Evolutionary conservation across 768 basidiomycete genomes (phyloP), one percentile per base, ranked within the genome.

Genomic region (Tremella mesenterica): DNA sequence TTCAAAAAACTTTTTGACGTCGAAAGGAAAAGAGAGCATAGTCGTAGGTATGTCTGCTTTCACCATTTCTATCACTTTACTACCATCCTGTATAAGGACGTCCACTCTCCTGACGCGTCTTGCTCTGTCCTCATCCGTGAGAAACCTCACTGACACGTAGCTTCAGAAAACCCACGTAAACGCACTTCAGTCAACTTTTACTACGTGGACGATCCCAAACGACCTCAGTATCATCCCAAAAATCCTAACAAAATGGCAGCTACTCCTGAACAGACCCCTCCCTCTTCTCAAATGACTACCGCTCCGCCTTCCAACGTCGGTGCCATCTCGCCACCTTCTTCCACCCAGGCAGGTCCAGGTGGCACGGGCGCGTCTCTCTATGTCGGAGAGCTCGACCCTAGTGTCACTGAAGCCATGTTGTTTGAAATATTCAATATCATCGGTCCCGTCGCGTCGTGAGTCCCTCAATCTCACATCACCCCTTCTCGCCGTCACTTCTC

Each of bases 361-460:
- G 48, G 55, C 18, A 60, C 69, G 34, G 66, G 67, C 44, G 73
- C 72, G 44, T 95, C 91, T 54, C 87, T 99, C 67, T 99, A 99
- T 77, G 95, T 99, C 59, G 95, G 95, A 55, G 95, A 99, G 78
- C 85, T 99, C 63, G 95, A 97, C 77, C 85, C 88, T 67, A 86
- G 88, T 61, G 95, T 99, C 76, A 88, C 92, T 31, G 95, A 99
- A 80, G 93, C 95, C 53, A 96, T 96, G 90, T 82, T 99, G 50
- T 99, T 97, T 73, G 95, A 99, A 79, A 97, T 99, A 75, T 99
- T 99, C 81, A 95, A 95, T 75, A 93, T 97, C 88, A 90, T 97
- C 76, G 95, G 95, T 48, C 95, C 93, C 45, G 95, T 99, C 61
- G 91, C 91, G 41, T 92, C 89, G 90, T 88, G 60, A 59, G 84